These are phyloP conservation scores for Discostella stelligeroides DNA, from an alignment of 108 stramenopile species.

Conservation along the genomic window DNA sequence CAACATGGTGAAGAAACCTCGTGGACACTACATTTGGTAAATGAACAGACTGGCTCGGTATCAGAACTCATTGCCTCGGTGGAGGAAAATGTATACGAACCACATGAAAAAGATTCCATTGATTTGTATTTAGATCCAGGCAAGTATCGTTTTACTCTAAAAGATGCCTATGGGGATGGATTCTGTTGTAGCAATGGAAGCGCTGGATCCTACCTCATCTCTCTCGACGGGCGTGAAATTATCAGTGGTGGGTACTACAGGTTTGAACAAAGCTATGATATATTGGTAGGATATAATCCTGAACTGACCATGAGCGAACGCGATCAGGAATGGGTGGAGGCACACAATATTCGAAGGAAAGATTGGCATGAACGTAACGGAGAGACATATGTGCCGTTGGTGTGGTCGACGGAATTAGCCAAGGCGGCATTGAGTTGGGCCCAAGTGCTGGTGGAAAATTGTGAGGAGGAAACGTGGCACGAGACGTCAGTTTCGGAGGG, in stretches of 20 bases:
- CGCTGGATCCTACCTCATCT: slow-evolving; percentile 21
- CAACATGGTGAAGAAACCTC: slow-evolving; percentile 35
- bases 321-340: slow-evolving; percentile 34
- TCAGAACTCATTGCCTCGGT: slow-evolving; percentile 11
- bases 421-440: slow-evolving; percentile 30
- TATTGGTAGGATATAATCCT: slow-evolving; percentile 32
- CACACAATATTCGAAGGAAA: slow-evolving; percentile 34
- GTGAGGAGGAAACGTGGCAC: slow-evolving; percentile 23
- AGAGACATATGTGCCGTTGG: slow-evolving; percentile 29
- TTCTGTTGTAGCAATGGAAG: slow-evolving; percentile 33
- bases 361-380: slow-evolving; percentile 35
- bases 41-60: slow-evolving; percentile 6
- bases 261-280: slow-evolving; percentile 20
- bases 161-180: slow-evolving; percentile 36
- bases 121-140: slow-evolving; percentile 13
- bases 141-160: slow-evolving; percentile 29
- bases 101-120: slow-evolving; percentile 22
- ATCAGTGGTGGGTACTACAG: slow-evolving; percentile 20
- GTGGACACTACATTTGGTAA: slow-evolving; percentile 17
- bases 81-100: slow-evolving; percentile 24
- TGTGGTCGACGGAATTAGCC: slow-evolving; percentile 36
- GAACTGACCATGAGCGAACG: slow-evolving; percentile 26
- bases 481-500: slow-evolving; percentile 22
- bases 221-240: slow-evolving; percentile 23
- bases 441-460: slow-evolving; percentile 15